Evolutionary conservation across 306 rosid species (phyloP).

Genomic region (Castanea crenata): DNA sequence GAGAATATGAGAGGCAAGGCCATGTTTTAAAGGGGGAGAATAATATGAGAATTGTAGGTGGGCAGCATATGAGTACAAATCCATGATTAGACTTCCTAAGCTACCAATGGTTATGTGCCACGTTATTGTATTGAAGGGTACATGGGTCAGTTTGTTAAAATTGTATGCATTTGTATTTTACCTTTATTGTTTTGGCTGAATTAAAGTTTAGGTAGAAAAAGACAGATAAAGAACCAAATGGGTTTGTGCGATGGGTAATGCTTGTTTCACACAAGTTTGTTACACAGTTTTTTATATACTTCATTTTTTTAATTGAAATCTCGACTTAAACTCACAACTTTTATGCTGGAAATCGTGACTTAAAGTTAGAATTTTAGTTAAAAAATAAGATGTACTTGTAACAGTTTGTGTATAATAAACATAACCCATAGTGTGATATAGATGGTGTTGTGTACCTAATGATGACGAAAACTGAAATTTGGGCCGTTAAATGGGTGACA

Average conservation of each 20-base stretch:
- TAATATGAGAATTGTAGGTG: not conserved
- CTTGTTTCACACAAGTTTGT: too few relatives aligned
- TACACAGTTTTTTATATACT: too few relatives aligned
- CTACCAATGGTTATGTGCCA: not conserved
- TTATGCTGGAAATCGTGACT: too few relatives aligned
- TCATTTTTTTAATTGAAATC: too few relatives aligned
- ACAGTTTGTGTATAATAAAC: too few relatives aligned
- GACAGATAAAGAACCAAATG: constrained; percentile 11
- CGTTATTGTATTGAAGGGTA: not conserved
- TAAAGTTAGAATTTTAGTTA: too few relatives aligned
- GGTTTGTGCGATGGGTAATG: constrained; percentile 14
- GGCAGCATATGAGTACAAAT: not conserved
- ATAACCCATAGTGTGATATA: too few relatives aligned
- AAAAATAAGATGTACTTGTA: too few relatives aligned
- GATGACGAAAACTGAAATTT: constrained; percentile 51
- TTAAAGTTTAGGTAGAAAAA: not conserved
- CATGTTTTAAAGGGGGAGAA: constrained; percentile 33
- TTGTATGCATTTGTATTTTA: not conserved
- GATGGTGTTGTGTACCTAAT: constrained; percentile 12
- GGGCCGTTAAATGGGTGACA: constrained; percentile 38
- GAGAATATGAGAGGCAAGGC: constrained; percentile 8
- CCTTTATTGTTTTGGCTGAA: not conserved
- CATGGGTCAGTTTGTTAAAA: not conserved
- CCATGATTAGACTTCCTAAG: accelerated
- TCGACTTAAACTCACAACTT: too few relatives aligned